Evolutionary conservation across 2,329 filamentous ascomycete genomes (phyloP), one percentile per base, ranked within the genome.

Genomic region (Elsinoe batatas): DNA sequence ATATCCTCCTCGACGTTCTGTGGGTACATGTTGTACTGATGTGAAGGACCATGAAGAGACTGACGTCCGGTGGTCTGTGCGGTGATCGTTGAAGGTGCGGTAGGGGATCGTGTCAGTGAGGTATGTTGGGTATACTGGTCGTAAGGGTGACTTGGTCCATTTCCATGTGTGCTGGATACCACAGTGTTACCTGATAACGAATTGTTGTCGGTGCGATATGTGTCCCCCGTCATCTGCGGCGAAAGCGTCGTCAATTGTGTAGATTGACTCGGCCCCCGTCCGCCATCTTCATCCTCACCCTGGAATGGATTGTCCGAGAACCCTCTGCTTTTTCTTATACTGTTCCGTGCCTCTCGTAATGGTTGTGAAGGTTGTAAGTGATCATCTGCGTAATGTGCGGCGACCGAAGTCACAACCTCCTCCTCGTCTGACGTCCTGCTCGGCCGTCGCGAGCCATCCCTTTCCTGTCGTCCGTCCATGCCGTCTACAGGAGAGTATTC

Each of bases 1-100:
- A 77, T 70, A 3, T 81, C 77, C 32, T 60, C 63, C n/a, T 55
- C 61, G 0, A 87, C 88, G 62, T 83, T 89, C 67, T 96, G 91
- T 4, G 87, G 79, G 64, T 95, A 96, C 76, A 95, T 81, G 38
- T 79, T 81, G 67, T 96, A 96, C 0, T 90, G 90, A 65, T 95
- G 90, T 58, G 87, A 81, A 7, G 90, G 90, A 2, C 82, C 61
- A 57, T 59, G 61, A 57, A 62, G 57, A 42, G 61, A 56, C 55
- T 61, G 60, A 49, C 51, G 36, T 43, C 55, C 15, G 18, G 60
- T 49, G 53, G 64, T 62, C 58, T 64, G 82, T 12, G 79, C 76
- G 20, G 78, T 79, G 43, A 79, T 73, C 11, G 87, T 90, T 6
- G 86, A 83, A 12, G 83, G 80, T 20, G 54, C 57, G 17, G 88